Evolutionary conservation across 2,329 filamentous ascomycete genomes (phyloP).

Genomic region (Verticillium alfalfae): DNA sequence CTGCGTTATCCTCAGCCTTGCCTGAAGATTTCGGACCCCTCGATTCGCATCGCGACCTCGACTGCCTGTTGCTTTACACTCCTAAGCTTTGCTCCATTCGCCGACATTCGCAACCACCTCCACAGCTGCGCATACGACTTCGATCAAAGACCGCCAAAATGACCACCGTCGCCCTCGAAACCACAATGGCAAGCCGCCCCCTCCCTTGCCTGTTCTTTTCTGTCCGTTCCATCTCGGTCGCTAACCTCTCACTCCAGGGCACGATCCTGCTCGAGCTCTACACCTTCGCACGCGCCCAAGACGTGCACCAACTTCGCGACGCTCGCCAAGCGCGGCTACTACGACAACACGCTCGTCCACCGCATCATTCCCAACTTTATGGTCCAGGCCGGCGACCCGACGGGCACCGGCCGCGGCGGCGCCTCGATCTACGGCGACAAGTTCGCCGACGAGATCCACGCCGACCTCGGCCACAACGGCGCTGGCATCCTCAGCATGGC

Average conservation of each 20-base stretch:
- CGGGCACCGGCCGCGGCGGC: conserved; percentile 86
- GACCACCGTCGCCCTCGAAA: conserved; percentile 79
- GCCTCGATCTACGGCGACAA: conserved; percentile 86
- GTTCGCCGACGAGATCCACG: conserved; percentile 86
- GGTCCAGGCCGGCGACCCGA: conserved; percentile 92
- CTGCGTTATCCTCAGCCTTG: conserved; percentile 5
- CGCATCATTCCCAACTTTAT: conserved; percentile 96
- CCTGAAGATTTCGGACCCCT: conserved; percentile 4
- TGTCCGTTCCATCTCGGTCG: too few relatives aligned
- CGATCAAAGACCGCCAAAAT: conserved; percentile 37
- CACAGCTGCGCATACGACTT: not conserved
- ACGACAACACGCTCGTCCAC: conserved; percentile 81
- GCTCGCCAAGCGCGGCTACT: conserved; percentile 79
- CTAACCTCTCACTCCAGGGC: conserved; percentile 53
- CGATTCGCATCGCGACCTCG: not conserved
- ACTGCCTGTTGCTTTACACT: not conserved
- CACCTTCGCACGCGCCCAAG: conserved; percentile 75
- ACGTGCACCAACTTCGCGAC: conserved; percentile 85
- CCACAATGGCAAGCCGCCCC: conserved; percentile 64
- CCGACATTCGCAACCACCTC: not conserved
- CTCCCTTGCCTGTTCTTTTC: not conserved
- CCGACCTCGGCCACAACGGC: conserved; percentile 80
- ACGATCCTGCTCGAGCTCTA: conserved; percentile 86
- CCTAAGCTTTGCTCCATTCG: not conserved
- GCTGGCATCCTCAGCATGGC: conserved; percentile 96